Evolutionary conservation across 129 eudicot genomes (phyloP).

Genomic region (Heracleum sosnowskyi): DNA sequence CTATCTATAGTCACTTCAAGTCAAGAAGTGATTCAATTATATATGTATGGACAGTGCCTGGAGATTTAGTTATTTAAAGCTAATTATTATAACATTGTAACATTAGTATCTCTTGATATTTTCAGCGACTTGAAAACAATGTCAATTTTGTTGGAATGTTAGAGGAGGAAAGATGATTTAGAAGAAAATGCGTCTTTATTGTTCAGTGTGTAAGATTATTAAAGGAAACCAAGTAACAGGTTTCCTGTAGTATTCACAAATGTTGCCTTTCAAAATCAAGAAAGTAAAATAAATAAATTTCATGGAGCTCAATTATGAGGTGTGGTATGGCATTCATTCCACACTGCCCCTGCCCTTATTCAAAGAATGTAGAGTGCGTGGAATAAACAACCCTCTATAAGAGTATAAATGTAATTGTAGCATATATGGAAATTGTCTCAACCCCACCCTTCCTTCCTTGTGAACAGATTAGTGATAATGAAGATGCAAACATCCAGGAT

Average conservation of each 20-base stretch:
- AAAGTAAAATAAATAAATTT: too few species aligned
- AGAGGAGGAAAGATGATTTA: background rate
- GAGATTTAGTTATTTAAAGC: background rate
- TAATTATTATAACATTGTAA: background rate
- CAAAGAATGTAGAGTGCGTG: background rate
- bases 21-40: background rate
- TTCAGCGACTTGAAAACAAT: background rate
- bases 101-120: background rate
- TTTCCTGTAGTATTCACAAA: background rate
- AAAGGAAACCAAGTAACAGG: background rate
- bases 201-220: background rate
- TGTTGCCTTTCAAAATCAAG: background rate
- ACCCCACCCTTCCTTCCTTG: background rate
- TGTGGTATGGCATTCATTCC: background rate
- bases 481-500: constrained; percentile 69
- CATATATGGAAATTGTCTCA: background rate
- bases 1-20: background rate
- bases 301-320: background rate
- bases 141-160: background rate
- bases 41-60: background rate
- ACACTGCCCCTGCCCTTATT: background rate
- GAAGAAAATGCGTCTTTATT: background rate
- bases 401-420: background rate
- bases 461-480: constrained; percentile 71
- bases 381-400: background rate